phyloP scores from a whole-genome alignment of 2,329 filamentous ascomycete species.

The Spiromastix sp. region DNA sequence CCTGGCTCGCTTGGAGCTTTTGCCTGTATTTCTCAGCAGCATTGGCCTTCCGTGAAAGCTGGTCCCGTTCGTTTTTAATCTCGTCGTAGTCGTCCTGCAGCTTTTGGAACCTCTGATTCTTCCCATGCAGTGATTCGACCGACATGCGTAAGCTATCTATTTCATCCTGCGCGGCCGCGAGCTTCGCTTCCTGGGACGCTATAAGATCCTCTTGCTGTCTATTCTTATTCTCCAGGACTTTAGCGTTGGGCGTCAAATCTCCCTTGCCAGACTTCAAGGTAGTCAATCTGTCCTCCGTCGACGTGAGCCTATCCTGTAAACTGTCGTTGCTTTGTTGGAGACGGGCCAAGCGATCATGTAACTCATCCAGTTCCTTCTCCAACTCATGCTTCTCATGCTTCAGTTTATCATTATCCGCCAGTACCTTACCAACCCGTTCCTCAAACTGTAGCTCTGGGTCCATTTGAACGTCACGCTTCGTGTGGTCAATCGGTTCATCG shows the following conservation, averaged over 20 bases:
- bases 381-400: constrained; percentile 41
- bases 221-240: constrained; percentile 34
- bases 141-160: constrained; percentile 35
- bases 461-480: constrained; percentile 25
- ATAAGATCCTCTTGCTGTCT: constrained; percentile 60
- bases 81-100: constrained; percentile 41
- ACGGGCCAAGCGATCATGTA: constrained; percentile 52
- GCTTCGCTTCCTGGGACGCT: constrained; percentile 56
- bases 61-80: constrained; percentile 37
- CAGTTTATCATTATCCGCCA: constrained; percentile 49
- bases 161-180: constrained; percentile 42
- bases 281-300: constrained; percentile 41
- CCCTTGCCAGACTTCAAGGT: constrained; percentile 40
- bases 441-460: constrained; percentile 39
- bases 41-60: constrained; percentile 38
- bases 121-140: constrained; percentile 33
- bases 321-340: constrained; percentile 40
- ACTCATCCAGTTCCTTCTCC: constrained; percentile 37
- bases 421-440: constrained; percentile 37
- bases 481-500: constrained; percentile 24
- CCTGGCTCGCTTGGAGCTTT: constrained; percentile 39
- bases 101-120: constrained; percentile 36
- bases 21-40: constrained; percentile 40
- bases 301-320: constrained; percentile 34
- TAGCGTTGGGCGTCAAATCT: constrained; percentile 37